Conservation (phyloP, 164 flowering plant species). For the Magnolia sinica region DNA sequence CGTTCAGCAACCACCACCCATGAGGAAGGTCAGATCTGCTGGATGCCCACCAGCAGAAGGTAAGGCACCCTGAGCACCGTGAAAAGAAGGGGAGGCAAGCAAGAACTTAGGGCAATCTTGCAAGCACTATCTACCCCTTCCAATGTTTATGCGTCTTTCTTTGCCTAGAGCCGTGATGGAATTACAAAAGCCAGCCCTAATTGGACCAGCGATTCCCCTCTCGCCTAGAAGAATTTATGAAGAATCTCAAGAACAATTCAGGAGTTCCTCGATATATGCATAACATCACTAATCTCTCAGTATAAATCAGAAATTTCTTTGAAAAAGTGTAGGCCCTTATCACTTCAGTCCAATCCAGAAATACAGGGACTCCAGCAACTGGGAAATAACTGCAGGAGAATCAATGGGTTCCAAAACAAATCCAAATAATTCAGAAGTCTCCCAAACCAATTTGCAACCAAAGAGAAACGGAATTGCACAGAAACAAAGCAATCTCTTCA, state of each 20-base stretch:
- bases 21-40: slow-evolving; percentile 39
- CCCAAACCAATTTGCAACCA: no score
- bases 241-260: background rate
- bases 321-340: background rate
- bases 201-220: slow-evolving; percentile 27
- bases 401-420: background rate
- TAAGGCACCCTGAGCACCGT: slow-evolving; percentile 45
- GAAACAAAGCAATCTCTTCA: no score
- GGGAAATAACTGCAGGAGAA: background rate
- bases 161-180: slow-evolving; percentile 33
- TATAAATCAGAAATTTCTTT: background rate
- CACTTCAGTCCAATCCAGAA: background rate
- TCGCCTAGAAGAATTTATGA: background rate
- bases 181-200: slow-evolving; percentile 32
- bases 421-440: no score
- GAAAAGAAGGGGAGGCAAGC: slow-evolving; percentile 42
- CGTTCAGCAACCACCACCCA: slow-evolving; percentile 34
- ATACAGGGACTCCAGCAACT: background rate
- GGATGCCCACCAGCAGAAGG: slow-evolving; percentile 52
- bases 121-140: slow-evolving; percentile 28
- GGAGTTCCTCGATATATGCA: no score
- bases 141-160: slow-evolving; percentile 17
- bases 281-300: background rate
- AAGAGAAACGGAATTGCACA: no score
- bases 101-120: slow-evolving; percentile 30